Base-by-base conservation (phyloP, 257 asterid genomes). In the Capsicum chinense region DNA sequence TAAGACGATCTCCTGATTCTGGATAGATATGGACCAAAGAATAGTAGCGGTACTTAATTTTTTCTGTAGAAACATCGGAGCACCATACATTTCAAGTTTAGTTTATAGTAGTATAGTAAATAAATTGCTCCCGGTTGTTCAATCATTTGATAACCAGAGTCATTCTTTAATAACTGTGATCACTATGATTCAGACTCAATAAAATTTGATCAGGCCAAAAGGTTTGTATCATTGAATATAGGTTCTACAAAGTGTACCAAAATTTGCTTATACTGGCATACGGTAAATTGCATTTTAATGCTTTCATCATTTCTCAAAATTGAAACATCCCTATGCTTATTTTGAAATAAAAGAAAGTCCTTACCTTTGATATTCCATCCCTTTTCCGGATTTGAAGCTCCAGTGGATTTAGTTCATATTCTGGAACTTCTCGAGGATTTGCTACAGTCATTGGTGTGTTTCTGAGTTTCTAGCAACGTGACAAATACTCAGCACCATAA, bases 341-440 rank as follows among this genome's bases (percentile, higher is more conserved):
- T 8, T 37, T 54, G 52, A 73, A n/a, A 58, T 44, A 19, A 70
- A 69, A 90, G 58, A 80, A 52, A 79, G 58, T 85, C 59, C 83
- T 81, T 87, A 91, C 99, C 98, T 97, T 95, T 42, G 93, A 90
- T 85, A 97, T 93, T 83, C 99, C 98, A 89, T 97, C 99, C 81
- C 95, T 86, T 88, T 91, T 91, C 52, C 99, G 95, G 81, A 95
- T 93, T 88, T 97, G 98, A 88, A 97, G 93, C 87, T 93, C 98
- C 87, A 88, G 70, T 54, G 98, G 99, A 90, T 93, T 95, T 86
- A 97, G 95, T 88, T 97, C 99, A 84, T 97, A 97, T 89, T 97
- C 99, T 16, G 99, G 99, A 87, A 97, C 97, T 87, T 97, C 98
- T 76, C 97, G 97, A 74, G 98, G 99, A 89, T 95, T 93, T 83